Evolutionary conservation across 306 rosid genomes (phyloP).

Genomic region (Cicer chorassanicum): DNA sequence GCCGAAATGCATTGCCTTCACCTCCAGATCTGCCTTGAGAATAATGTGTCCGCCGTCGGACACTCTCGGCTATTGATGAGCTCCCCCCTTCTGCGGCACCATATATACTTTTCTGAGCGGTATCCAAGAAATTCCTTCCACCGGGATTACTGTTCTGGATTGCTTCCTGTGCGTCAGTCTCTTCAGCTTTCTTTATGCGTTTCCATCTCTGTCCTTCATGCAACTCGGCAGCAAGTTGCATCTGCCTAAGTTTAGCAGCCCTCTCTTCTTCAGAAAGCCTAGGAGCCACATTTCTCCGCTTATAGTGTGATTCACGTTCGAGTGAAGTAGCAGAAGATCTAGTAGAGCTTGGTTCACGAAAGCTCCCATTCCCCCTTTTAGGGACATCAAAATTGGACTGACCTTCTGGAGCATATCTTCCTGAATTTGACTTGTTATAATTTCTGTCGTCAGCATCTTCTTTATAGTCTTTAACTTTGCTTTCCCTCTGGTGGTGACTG

Average conservation of each 20-base stretch:
- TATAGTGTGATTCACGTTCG: constrained; percentile 53
- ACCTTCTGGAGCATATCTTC: constrained; percentile 49
- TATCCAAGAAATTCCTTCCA: constrained; percentile 82
- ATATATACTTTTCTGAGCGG: constrained; percentile 73
- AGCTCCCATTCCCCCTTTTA: constrained; percentile 48
- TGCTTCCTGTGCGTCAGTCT: constrained; percentile 72
- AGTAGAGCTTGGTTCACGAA: constrained; percentile 45
- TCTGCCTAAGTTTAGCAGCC: constrained; percentile 79
- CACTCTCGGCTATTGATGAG: constrained; percentile 89
- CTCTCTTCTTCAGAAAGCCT: constrained; percentile 88
- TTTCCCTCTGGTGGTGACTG: constrained; percentile 48
- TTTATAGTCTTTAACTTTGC: constrained; percentile 40
- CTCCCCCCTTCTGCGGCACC: constrained; percentile 93
- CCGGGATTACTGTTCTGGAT: constrained; percentile 45
- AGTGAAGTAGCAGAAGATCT: constrained; percentile 43
- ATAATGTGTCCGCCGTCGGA: constrained; percentile 90
- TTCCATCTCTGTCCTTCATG: constrained; percentile 96
- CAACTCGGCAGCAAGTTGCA: constrained; percentile 92
- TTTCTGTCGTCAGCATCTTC: constrained; percentile 49
- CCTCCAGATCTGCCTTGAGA: constrained; percentile 71
- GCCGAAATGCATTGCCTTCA: constrained; percentile 77
- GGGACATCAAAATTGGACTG: constrained; percentile 43
- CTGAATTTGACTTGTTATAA: constrained; percentile 56
- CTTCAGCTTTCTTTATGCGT: constrained; percentile 88
- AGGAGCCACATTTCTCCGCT: constrained; percentile 63